Evolutionary conservation across 129 eudicot genomes (phyloP), one percentile per base, ranked within the genome.

Genomic region (Sambucus nigra): DNA sequence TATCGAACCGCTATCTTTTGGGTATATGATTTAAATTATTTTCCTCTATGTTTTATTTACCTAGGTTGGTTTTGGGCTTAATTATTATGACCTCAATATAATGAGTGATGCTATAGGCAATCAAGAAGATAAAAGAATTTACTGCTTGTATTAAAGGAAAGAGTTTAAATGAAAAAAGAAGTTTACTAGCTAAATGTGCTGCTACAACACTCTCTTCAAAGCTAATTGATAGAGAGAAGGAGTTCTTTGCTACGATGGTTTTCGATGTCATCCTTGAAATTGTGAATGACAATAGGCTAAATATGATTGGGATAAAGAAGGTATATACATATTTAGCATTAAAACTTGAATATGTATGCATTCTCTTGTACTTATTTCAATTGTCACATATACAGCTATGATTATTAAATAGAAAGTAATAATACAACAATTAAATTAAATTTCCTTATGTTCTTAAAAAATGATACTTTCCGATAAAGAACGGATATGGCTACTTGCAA

Each of bases 141-240:
- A 94, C 99, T 60, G 73, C 73, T 29, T 80, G 99, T 66, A 86
- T 92, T 47, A 91, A 92, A 76, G 99, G 99, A 21, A 92, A 92
- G 64, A 77, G 94, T 69, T 59, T 86, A 45, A 96, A 92, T 46
- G 99, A 86, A 50, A 92, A 92, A 69, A 92, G 76, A 76, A 77
- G 76, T 59, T 66, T 92, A 56, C 69, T 92, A 54, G 94, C 94
- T 29, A 92, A 92, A 47, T 92, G 99, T 82, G 99, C 99, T 25
- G 99, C 88, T 16, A 92, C 99, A 48, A 92, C 99, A 39, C 87
- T 86, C 42, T 82, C 94, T 44, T 92, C 96, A 14, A 92, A 92
- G 91, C 94, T 92, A 27, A 86, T 86, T 25, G 99, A 96, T n/a
- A 96, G 99, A 39, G 99, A 92, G 64, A 92, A 92, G 73, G 99